These are phyloP conservation scores for Oldenlandia corymbosa DNA, from an alignment of 257 asterid genomes.

Conservation along the genomic window DNA sequence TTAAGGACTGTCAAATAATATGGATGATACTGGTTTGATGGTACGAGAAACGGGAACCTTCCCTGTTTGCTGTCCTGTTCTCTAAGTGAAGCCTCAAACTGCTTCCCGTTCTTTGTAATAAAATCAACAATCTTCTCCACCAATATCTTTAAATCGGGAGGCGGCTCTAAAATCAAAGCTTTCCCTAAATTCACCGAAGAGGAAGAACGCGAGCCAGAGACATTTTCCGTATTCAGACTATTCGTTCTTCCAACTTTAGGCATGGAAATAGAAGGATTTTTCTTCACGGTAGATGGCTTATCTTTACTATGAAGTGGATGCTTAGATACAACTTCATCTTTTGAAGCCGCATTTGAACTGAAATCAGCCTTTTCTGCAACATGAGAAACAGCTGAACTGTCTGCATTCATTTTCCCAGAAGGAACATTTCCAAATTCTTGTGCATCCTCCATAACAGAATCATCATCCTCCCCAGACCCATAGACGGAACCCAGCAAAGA, in stretches of 20 bases:
- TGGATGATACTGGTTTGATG: slow-evolving; percentile 71
- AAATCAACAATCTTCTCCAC: slow-evolving; percentile 75
- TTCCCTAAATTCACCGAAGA: slow-evolving; percentile 35
- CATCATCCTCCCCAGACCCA: slow-evolving; percentile 91
- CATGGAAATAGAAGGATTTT: slow-evolving; percentile 39
- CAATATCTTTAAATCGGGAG: slow-evolving; percentile 65
- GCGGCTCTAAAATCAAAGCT: slow-evolving; percentile 60
- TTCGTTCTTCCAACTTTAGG: slow-evolving; percentile 37
- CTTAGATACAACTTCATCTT: slow-evolving; percentile 30
- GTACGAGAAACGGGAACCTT: slow-evolving; percentile 79
- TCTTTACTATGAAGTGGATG: slow-evolving; percentile 41
- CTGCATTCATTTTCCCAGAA: slow-evolving; percentile 20
- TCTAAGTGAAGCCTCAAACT: slow-evolving; percentile 69
- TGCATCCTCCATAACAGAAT: slow-evolving; percentile 30
- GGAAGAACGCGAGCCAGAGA: slow-evolving; percentile 26
- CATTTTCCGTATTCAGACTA: slow-evolving; percentile 34
- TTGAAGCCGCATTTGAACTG: slow-evolving; percentile 26
- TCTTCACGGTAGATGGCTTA: slow-evolving; percentile 46
- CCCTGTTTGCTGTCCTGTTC: slow-evolving; percentile 71
- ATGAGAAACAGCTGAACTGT: slow-evolving; percentile 22
- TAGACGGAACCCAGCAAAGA: slow-evolving; percentile 87
- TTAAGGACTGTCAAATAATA: slow-evolving; percentile 66
- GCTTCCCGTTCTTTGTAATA: slow-evolving; percentile 67
- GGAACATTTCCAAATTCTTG: slow-evolving; percentile 23
- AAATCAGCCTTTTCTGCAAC: slow-evolving; percentile 31